Conservation (phyloP, 2,329 filamentous ascomycete species). For the Septoria petroselini region DNA sequence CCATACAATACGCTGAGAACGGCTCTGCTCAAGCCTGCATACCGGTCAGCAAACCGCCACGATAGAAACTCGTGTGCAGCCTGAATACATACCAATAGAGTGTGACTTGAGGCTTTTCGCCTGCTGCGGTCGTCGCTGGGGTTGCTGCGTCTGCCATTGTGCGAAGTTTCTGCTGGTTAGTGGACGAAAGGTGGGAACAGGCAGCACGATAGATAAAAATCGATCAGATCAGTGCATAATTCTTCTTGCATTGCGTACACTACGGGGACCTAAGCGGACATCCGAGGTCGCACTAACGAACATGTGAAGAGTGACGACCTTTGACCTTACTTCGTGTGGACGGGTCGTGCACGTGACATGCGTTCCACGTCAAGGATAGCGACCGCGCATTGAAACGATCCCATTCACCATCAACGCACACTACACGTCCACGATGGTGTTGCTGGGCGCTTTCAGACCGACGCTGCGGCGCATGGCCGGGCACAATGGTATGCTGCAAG, state of each 20-base stretch:
- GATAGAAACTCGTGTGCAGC: not conserved
- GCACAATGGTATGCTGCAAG: conserved; percentile 36
- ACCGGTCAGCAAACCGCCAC: not conserved
- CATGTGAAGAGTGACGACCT: not conserved
- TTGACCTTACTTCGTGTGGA: not conserved
- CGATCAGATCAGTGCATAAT: conserved; percentile 1
- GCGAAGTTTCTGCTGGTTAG: not conserved
- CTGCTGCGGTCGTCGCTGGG: conserved; percentile 22
- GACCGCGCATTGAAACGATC: conserved; percentile 2
- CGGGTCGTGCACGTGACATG: too few relatives aligned
- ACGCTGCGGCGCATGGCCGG: conserved; percentile 37
- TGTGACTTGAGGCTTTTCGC: conserved; percentile 53
- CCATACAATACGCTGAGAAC: conserved; percentile 80
- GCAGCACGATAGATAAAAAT: not conserved
- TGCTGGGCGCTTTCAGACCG: conserved; percentile 12
- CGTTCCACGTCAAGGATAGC: conserved; percentile 2
- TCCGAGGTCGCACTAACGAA: conserved; percentile 6
- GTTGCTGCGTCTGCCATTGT: conserved; percentile 24
- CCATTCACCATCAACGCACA: not conserved
- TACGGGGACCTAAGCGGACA: conserved; percentile 1
- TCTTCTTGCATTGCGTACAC: conserved; percentile 2
- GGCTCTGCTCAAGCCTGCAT: conserved; percentile 74
- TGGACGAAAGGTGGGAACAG: not conserved
- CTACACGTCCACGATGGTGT: conserved; percentile 12
- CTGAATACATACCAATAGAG: conserved; percentile 56